A percentile compares a stretch with the other conserved stretches of the same genome.
phyloP scores from a whole-genome alignment of 305 asterid species.

The Rubia tinctorum region DNA sequence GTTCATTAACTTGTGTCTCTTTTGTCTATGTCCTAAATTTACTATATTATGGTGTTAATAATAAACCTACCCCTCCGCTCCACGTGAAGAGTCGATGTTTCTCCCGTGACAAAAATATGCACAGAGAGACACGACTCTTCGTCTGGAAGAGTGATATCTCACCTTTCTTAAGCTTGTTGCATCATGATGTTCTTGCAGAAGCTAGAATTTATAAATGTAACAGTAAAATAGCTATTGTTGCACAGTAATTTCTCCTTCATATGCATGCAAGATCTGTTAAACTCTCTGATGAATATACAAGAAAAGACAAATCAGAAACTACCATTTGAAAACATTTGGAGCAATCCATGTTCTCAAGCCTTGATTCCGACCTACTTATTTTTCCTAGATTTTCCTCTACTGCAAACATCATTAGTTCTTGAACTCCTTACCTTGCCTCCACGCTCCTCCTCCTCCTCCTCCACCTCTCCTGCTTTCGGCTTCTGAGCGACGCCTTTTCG shows the following conservation, averaged over 20 bases:
- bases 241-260: constrained; percentile 9
- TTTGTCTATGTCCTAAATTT: neutral
- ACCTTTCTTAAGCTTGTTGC: neutral
- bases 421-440: constrained; percentile 22
- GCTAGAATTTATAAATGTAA: neutral
- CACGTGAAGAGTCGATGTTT: neutral
- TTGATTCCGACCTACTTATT: constrained; percentile 14
- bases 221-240: constrained; percentile 5
- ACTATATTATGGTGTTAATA: neutral
- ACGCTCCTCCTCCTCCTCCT: constrained; percentile 6
- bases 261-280: constrained; percentile 14
- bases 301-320: constrained; percentile 6
- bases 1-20: neutral
- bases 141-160: neutral
- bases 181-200: no score
- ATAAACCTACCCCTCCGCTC: neutral
- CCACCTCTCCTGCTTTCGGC: constrained; percentile 6
- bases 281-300: neutral
- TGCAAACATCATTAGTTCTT: constrained; percentile 14
- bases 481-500: constrained; percentile 3
- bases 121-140: neutral
- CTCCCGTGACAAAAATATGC: neutral
- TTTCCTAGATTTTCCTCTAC: constrained; percentile 25
- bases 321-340: neutral
- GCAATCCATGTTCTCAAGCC: constrained; percentile 10